Conservation (phyloP, 352 stramenopile genomes). For the Globisporangium camurandrum region DNA sequence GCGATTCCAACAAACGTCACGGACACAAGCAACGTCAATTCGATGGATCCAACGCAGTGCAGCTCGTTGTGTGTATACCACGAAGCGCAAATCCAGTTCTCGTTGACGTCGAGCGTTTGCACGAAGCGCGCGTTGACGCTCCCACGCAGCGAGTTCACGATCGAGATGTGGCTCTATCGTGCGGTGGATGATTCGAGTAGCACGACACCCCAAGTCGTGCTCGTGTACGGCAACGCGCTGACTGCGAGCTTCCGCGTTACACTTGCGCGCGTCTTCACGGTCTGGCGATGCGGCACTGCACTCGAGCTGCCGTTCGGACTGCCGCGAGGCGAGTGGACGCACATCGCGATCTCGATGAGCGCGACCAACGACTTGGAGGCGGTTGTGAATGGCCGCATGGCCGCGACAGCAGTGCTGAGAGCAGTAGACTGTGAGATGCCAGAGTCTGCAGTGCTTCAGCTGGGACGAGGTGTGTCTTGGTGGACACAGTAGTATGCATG, state of each 20-base stretch:
- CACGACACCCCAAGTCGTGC: slow-evolving; percentile 16
- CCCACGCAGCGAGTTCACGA: slow-evolving; percentile 13
- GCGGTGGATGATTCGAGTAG: slow-evolving; percentile 4
- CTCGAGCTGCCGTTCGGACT: slow-evolving; percentile 29
- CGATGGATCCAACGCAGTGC: slow-evolving; percentile 17
- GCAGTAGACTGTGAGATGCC: slow-evolving; percentile 17
- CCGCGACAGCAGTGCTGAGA: slow-evolving; percentile 13
- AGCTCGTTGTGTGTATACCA: slow-evolving; percentile 13
- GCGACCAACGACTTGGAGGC: slow-evolving; percentile 13
- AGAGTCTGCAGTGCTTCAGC: slow-evolving; percentile 21
- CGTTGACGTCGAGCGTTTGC: slow-evolving; percentile 12
- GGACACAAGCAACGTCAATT: background rate
- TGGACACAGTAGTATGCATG: background rate
- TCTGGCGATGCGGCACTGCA: slow-evolving; percentile 22
- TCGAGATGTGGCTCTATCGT: slow-evolving; percentile 39
- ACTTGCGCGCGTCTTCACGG: slow-evolving; percentile 16
- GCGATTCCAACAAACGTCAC: background rate
- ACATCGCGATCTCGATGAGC: slow-evolving; percentile 27
- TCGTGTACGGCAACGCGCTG: slow-evolving; percentile 21
- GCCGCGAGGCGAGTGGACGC: slow-evolving; percentile 19
- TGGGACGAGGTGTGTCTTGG: slow-evolving; percentile 28
- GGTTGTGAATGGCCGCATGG: slow-evolving; percentile 22
- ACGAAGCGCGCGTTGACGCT: slow-evolving; percentile 21
- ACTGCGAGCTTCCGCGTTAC: slow-evolving; percentile 5
- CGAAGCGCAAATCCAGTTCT: slow-evolving; percentile 34